These are phyloP conservation scores for Drechmeria coniospora DNA, from an alignment of 2,329 filamentous ascomycete species.

Conservation along the genomic window DNA sequence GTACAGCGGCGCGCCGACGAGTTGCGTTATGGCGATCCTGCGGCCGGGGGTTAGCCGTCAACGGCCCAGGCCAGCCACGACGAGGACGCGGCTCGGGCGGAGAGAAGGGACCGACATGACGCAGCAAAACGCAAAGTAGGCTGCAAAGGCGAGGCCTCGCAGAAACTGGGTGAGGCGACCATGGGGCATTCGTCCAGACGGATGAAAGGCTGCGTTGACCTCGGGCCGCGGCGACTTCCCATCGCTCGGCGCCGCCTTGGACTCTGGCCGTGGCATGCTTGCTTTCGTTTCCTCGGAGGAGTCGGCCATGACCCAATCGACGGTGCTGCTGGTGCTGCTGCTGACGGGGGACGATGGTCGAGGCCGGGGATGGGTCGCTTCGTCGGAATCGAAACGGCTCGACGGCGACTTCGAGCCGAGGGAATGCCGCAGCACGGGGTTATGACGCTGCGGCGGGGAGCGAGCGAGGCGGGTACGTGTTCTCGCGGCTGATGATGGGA, in stretches of 20 bases:
- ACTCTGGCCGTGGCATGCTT: neutral
- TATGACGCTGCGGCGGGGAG: too few relatives aligned
- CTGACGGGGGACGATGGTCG: too few relatives aligned
- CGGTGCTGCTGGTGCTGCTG: too few relatives aligned
- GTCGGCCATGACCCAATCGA: too few relatives aligned
- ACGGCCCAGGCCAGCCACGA: neutral
- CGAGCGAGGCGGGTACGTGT: too few relatives aligned
- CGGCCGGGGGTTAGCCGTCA: slow-evolving; percentile 4
- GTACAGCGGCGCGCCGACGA: slow-evolving; percentile 63
- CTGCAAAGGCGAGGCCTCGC: slow-evolving; percentile 32
- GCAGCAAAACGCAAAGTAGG: slow-evolving; percentile 37
- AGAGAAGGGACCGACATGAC: slow-evolving; percentile 25
- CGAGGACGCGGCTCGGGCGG: neutral
- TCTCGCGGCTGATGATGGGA: too few relatives aligned
- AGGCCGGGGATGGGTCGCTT: too few relatives aligned
- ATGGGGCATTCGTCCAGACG: slow-evolving; percentile 39
- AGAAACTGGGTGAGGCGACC: slow-evolving; percentile 32
- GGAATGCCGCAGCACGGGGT: too few relatives aligned
- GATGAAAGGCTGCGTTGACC: slow-evolving; percentile 23
- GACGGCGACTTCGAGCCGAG: too few relatives aligned
- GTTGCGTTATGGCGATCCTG: slow-evolving; percentile 55
- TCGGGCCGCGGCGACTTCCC: slow-evolving; percentile 8
- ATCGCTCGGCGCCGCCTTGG: neutral
- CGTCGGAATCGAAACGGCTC: too few relatives aligned
- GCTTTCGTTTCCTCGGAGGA: too few relatives aligned